phyloP scores from a whole-genome alignment of 192 early-diverging fungal species.

The Jimgerdemannia flammicorona region DNA sequence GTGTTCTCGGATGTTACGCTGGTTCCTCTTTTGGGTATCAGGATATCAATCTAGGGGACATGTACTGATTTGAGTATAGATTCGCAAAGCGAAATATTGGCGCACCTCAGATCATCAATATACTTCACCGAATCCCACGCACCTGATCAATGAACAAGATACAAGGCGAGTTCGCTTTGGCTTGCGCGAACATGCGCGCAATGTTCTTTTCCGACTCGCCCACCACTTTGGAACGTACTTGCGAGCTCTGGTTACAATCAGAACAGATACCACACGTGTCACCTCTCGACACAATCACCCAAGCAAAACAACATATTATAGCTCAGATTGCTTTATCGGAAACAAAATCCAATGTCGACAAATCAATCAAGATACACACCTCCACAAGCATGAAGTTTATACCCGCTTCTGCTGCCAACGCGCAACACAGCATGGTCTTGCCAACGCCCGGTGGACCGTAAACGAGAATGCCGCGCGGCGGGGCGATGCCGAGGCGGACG shows the following conservation, averaged over 20 bases:
- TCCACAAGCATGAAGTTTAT: conserved; percentile 85
- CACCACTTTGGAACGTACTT: conserved; percentile 88
- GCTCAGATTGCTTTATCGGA: too few species aligned
- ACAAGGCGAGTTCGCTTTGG: conserved; percentile 79
- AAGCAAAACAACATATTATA: too few species aligned
- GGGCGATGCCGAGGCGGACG: conserved; percentile 57
- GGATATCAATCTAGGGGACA: conserved; percentile 66
- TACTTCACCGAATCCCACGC: background rate
- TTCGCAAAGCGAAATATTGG: too few species aligned
- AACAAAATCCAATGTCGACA: background rate
- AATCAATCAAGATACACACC: conserved; percentile 25
- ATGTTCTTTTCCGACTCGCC: conserved; percentile 90
- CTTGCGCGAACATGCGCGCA: conserved; percentile 78
- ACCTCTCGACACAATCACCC: too few species aligned
- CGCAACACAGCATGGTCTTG: conserved; percentile 86
- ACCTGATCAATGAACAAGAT: conserved; percentile 92
- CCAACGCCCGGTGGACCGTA: conserved; percentile 89
- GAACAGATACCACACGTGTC: background rate
- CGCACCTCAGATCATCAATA: background rate
- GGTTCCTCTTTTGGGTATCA: conserved; percentile 70
- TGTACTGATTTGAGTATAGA: background rate
- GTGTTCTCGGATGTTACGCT: conserved; percentile 75
- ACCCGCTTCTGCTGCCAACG: conserved; percentile 71
- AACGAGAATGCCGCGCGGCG: conserved; percentile 78
- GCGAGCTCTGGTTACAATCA: conserved; percentile 52